Evolutionary conservation across 2,329 filamentous ascomycete genomes (phyloP).

Genomic region (Sporothrix protearum): DNA sequence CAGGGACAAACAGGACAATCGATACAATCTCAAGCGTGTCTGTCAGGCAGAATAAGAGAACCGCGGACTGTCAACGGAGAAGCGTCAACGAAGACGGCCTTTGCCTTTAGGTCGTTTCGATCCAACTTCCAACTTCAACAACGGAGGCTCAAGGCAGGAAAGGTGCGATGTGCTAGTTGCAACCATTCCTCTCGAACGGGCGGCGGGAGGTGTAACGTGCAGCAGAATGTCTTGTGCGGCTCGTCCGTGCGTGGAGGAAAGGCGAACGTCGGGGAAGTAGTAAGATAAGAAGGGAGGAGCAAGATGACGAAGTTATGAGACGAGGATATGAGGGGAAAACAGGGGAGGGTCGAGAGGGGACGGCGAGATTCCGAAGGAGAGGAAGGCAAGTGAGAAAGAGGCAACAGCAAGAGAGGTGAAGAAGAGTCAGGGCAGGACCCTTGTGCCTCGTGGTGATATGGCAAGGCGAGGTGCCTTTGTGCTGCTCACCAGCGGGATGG

Average conservation of each 20-base stretch:
- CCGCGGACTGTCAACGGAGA: background rate
- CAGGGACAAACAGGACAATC: background rate
- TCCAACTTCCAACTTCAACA: background rate
- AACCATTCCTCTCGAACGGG: constrained; percentile 7
- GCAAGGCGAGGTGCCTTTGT: background rate
- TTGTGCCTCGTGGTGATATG: constrained; percentile 13
- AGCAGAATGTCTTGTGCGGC: constrained; percentile 13
- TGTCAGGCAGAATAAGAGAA: background rate
- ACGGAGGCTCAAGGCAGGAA: background rate
- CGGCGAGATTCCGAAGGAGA: background rate
- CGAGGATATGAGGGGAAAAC: background rate
- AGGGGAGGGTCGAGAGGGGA: background rate
- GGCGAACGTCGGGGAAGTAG: background rate
- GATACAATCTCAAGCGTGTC: background rate
- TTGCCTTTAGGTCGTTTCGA: background rate
- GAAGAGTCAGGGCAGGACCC: background rate
- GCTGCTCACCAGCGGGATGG: background rate
- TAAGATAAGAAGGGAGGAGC: too few species aligned
- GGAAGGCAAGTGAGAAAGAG: constrained; percentile 1
- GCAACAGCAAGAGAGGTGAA: background rate
- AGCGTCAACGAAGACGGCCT: background rate
- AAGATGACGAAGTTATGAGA: background rate
- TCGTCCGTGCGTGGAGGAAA: background rate
- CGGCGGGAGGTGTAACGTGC: constrained; percentile 1
- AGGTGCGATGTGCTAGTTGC: background rate